phyloP scores from a whole-genome alignment of 2,329 filamentous ascomycete species.

The Gremmenia infestans region DNA sequence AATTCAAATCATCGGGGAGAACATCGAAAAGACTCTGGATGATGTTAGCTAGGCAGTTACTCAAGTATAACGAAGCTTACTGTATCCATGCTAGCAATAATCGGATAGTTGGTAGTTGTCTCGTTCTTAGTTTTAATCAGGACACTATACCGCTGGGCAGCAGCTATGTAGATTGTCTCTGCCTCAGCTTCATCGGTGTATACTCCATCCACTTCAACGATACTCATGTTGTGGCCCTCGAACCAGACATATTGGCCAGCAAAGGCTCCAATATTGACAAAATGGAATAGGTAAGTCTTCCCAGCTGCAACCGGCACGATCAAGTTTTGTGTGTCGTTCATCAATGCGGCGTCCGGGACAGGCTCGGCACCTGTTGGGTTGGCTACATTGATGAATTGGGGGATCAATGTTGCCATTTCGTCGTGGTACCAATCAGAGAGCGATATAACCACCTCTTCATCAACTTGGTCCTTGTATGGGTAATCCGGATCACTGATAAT shows the following conservation, averaged over 20 bases:
- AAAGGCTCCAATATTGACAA: constrained; percentile 72
- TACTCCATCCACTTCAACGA: constrained; percentile 70
- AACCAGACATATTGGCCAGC: constrained; percentile 63
- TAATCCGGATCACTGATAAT: constrained; percentile 49
- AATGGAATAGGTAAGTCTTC: constrained; percentile 67
- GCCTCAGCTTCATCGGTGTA: constrained; percentile 56
- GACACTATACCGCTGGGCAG: constrained; percentile 63
- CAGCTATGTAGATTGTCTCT: constrained; percentile 59
- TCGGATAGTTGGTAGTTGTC: constrained; percentile 58
- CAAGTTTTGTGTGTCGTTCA: constrained; percentile 65
- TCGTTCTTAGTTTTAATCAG: constrained; percentile 59
- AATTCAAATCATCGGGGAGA: constrained; percentile 63
- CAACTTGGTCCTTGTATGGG: constrained; percentile 43
- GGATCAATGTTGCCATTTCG: constrained; percentile 45
- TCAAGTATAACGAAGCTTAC: constrained; percentile 14
- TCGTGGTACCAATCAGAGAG: constrained; percentile 58
- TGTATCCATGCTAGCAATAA: constrained; percentile 64
- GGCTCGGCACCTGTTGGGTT: constrained; percentile 51
- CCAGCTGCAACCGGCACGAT: constrained; percentile 56
- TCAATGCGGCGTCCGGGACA: constrained; percentile 61
- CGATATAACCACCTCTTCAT: constrained; percentile 52
- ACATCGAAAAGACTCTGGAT: constrained; percentile 55
- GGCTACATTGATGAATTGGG: constrained; percentile 32
- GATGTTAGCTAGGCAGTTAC: constrained; percentile 18
- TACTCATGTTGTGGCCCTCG: constrained; percentile 60